Percentiles rank a stretch among this genome's conserved stretches.
These are phyloP conservation scores for Chimonanthus praecox DNA, from an alignment of 164 flowering plant species.

Conservation along the genomic window DNA sequence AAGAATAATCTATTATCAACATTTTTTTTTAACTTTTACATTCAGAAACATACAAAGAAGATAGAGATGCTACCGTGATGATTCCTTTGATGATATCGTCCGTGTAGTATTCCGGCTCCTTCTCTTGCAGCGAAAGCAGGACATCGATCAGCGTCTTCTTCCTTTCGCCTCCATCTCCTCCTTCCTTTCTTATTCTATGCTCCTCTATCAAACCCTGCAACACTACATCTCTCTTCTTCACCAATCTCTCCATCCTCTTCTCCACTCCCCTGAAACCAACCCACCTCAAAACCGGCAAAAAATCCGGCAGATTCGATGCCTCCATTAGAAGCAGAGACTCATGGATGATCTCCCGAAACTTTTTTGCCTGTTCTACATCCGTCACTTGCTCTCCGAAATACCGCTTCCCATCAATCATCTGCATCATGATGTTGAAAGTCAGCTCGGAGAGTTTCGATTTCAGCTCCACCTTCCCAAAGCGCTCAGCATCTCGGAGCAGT, in stretches of 20 bases:
- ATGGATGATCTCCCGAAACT: conserved; percentile 5
- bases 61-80: conserved; percentile 16
- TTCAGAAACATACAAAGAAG: neutral
- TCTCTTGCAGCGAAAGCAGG: conserved; percentile 22
- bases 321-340: conserved; percentile 1
- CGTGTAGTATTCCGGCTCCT: conserved; percentile 30
- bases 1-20: neutral
- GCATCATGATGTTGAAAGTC: conserved; percentile 17
- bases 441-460: conserved; percentile 10
- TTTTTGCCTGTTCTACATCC: conserved; percentile 18
- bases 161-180: neutral
- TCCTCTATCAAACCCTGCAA: conserved; percentile 23
- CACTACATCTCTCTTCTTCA: conserved; percentile 12
- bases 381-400: conserved; percentile 15
- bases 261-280: conserved; percentile 17
- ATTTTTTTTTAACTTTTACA: too few species aligned
- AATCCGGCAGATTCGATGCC: conserved; percentile 17
- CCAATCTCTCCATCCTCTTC: conserved; percentile 11
- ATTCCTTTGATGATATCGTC: conserved; percentile 32
- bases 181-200: neutral
- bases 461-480: conserved; percentile 1
- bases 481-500: neutral
- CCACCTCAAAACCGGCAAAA: conserved; percentile 25
- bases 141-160: conserved; percentile 13
- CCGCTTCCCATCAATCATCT: conserved; percentile 20